Evolutionary conservation across 2,329 filamentous ascomycete species (phyloP).

Genomic region (Calonectria pteridis): DNA sequence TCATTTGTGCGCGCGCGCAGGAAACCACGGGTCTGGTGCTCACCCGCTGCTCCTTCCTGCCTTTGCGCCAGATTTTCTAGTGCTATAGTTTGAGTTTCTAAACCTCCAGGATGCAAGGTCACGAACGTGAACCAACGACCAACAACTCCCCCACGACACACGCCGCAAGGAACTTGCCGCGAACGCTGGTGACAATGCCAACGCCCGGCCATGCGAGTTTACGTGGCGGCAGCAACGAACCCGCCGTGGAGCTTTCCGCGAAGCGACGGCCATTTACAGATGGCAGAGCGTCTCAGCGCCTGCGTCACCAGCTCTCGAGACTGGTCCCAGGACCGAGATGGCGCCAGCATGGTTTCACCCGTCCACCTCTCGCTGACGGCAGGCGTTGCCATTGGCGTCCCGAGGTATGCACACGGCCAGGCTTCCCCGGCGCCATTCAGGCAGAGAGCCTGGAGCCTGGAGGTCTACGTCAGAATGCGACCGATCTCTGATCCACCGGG

Average conservation of each 20-base stretch:
- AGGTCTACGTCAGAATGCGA: constrained; percentile 35
- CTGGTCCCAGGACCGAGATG: background rate
- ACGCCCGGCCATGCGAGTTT: background rate
- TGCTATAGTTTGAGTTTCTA: background rate
- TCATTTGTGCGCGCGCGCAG: background rate
- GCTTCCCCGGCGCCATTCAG: constrained; percentile 39
- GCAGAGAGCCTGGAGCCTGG: constrained; percentile 44
- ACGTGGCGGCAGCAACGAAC: constrained; percentile 3
- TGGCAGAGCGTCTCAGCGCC: background rate
- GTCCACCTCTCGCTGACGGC: constrained; percentile 17
- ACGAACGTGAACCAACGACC: constrained; percentile 15
- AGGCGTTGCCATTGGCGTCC: constrained; percentile 33
- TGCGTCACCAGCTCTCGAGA: background rate
- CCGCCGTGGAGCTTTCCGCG: background rate
- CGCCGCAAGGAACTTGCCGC: background rate
- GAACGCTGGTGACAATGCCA: constrained; percentile 11
- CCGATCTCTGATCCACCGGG: constrained; percentile 35
- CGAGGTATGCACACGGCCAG: constrained; percentile 34
- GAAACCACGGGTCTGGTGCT: background rate
- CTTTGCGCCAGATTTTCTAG: background rate
- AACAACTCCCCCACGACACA: background rate
- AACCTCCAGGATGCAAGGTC: background rate
- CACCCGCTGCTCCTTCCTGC: background rate
- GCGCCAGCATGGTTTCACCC: constrained; percentile 13
- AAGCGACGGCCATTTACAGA: background rate